phyloP scores from a whole-genome alignment of 78 protist species.

The Dictyostelium citrinum region DNA sequence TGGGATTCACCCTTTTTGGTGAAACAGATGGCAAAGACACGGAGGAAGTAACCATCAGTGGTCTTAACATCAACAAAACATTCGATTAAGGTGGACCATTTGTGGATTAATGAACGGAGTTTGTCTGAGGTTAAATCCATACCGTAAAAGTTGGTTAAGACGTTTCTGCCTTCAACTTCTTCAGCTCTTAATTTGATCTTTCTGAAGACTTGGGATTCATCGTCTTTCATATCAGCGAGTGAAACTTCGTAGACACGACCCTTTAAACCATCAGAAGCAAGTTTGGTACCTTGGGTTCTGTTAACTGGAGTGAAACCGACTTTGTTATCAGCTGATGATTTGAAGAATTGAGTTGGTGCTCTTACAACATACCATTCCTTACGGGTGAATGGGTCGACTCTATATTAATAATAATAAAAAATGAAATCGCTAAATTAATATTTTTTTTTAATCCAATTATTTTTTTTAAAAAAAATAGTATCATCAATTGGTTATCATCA shows the following conservation, averaged over 20 bases:
- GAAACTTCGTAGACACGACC: constrained; percentile 97
- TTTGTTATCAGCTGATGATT: constrained; percentile 45
- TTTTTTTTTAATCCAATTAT: background rate
- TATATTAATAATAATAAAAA: background rate
- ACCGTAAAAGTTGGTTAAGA: constrained; percentile 98
- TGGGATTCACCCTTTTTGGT: constrained; percentile 91
- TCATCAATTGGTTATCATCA: too few relatives aligned
- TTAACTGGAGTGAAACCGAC: constrained; percentile 97
- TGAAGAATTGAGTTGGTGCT: constrained; percentile 96
- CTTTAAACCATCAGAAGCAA: constrained; percentile 95
- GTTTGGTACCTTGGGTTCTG: constrained; percentile 94
- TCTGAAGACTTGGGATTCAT: constrained; percentile 94
- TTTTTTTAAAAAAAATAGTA: too few relatives aligned
- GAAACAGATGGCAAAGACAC: constrained; percentile 98
- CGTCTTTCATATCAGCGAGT: constrained; percentile 96
- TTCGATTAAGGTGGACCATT: constrained; percentile 99
- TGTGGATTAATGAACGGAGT: constrained; percentile 92
- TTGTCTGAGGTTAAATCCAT: constrained; percentile 99
- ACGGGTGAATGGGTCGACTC: constrained; percentile 95
- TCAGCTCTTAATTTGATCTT: constrained; percentile 94
- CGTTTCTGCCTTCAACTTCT: constrained; percentile 95
- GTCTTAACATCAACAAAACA: constrained; percentile 94
- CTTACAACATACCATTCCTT: constrained; percentile 99
- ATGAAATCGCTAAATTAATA: background rate
- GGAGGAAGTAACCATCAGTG: constrained; percentile 94